Evolutionary conservation across 768 basidiomycete species (phyloP).

Genomic region (Tulasnella sp.): DNA sequence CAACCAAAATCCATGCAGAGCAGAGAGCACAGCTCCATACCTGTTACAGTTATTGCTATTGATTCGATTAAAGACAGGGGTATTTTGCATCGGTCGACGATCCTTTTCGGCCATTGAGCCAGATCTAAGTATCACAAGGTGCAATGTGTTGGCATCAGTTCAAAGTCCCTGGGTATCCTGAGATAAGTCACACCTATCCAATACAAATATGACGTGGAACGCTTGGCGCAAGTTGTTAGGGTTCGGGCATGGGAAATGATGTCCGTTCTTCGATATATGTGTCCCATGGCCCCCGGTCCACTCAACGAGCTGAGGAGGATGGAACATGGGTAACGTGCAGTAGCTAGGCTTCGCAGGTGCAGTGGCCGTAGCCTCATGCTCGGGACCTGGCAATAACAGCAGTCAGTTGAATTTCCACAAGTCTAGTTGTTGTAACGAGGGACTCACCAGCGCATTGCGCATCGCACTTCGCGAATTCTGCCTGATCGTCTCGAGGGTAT

Average conservation of each 20-base stretch:
- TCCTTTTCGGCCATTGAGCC: slow-evolving; percentile 39
- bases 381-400: slow-evolving; percentile 32
- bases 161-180: too few relatives aligned
- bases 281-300: slow-evolving; percentile 26
- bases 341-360: slow-evolving; percentile 41
- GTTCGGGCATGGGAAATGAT: slow-evolving; percentile 44
- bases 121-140: slow-evolving; percentile 41
- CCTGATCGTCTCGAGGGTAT: slow-evolving; percentile 46
- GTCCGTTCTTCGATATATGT: slow-evolving; percentile 48
- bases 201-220: slow-evolving; percentile 52
- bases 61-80: slow-evolving; percentile 36
- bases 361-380: slow-evolving; percentile 36
- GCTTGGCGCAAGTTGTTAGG: slow-evolving; percentile 45
- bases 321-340: slow-evolving; percentile 46
- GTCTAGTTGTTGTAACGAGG: slow-evolving; percentile 17
- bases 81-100: slow-evolving; percentile 35
- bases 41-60: slow-evolving; percentile 34
- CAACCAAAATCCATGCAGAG: slow-evolving; percentile 46
- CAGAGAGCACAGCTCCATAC: slow-evolving; percentile 50
- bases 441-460: slow-evolving; percentile 27
- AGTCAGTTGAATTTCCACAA: background rate
- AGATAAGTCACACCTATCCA: slow-evolving; percentile 46
- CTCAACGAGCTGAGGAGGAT: slow-evolving; percentile 28
- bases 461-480: slow-evolving; percentile 41
- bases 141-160: too few relatives aligned